Evolutionary conservation across 1,284 basidiomycete species (phyloP), one percentile per base, ranked within the genome.

Genomic region (Microbotryomycetes sp.): DNA sequence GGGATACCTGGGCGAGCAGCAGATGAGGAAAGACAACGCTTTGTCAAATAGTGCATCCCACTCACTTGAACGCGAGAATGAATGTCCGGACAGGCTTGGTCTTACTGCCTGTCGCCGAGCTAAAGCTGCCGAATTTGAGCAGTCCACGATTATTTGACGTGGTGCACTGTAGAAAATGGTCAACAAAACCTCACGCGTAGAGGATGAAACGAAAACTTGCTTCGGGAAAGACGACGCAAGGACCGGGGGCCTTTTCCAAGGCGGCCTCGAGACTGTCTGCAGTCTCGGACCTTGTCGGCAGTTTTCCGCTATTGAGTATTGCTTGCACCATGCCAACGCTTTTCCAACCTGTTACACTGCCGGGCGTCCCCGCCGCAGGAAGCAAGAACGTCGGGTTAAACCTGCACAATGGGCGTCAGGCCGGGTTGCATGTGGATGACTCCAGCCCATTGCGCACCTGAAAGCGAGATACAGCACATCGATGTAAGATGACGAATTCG

Each of bases 401-500:
- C 24, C 68, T 59, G 47, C 7, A 26, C 21, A 55, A 18, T 27
- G 31, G 26, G 23, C n/a, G 28, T 46, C n/a, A n/a, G 49, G n/a
- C 45, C 28, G 11, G 47, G 6, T 18, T 23, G 9, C 9, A n/a
- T 24, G 46, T 48, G 18, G 7, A 24, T 24, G 21, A 13, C 2
- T 9, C 27, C 29, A 18, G 2, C 3, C 3, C 5, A 16, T 7
- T 1, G 0, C 59, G 3, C 52, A 72, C 54, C 67, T 55, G 51
- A 70, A 70, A 0, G 70, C 45, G 7, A 75, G 65, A 51, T 70
- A 67, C 6, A 75, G 51, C 4, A 74, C 49, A 21, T 75, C 73
- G 35, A 73, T 51, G 64, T 66, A 72, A 11, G 66, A 69, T 0
- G 70, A 69, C n/a, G 67, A 69, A 45, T 75, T 75, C 5, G 69